Percentiles rank a stretch among this genome's conserved stretches.
phyloP scores from a whole-genome alignment of 768 basidiomycete genomes.

The Kwoniella shandongensis region DNA sequence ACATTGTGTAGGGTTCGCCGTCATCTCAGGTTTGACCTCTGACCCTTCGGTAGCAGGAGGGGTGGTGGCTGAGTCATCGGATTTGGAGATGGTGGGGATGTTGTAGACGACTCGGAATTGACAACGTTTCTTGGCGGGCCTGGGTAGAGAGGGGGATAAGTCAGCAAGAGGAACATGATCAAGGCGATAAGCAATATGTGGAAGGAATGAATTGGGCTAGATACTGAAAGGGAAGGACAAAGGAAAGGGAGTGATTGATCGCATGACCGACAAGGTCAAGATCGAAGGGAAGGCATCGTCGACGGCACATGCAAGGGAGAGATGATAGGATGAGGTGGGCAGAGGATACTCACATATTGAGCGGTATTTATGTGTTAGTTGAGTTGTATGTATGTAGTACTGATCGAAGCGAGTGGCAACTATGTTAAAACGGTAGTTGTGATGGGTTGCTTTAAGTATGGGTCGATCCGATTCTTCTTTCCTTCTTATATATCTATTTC shows the following conservation, averaged over 20 bases:
- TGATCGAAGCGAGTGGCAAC: too few relatives aligned
- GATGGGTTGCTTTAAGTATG: constrained; percentile 18
- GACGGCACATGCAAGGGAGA: too few relatives aligned
- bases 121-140: constrained; percentile 53
- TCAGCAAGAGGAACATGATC: neutral
- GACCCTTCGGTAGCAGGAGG: constrained; percentile 2
- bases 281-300: too few relatives aligned
- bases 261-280: too few relatives aligned
- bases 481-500: neutral
- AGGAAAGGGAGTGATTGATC: too few relatives aligned
- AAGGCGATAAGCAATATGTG: neutral
- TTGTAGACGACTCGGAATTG: constrained; percentile 51
- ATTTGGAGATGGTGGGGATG: constrained; percentile 40
- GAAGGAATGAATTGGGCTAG: too few relatives aligned
- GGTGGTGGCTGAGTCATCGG: constrained; percentile 12
- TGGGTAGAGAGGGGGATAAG: constrained; percentile 15
- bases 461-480: neutral
- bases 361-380: too few relatives aligned
- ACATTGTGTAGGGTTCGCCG: constrained; percentile 48
- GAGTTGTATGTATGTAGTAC: too few relatives aligned
- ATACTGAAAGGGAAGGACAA: too few relatives aligned
- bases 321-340: too few relatives aligned
- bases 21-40: constrained; percentile 43
- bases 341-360: constrained; percentile 9
- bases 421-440: neutral